phyloP scores from a whole-genome alignment of 2,329 filamentous ascomycete genomes.

The Aquanectria penicillioides region DNA sequence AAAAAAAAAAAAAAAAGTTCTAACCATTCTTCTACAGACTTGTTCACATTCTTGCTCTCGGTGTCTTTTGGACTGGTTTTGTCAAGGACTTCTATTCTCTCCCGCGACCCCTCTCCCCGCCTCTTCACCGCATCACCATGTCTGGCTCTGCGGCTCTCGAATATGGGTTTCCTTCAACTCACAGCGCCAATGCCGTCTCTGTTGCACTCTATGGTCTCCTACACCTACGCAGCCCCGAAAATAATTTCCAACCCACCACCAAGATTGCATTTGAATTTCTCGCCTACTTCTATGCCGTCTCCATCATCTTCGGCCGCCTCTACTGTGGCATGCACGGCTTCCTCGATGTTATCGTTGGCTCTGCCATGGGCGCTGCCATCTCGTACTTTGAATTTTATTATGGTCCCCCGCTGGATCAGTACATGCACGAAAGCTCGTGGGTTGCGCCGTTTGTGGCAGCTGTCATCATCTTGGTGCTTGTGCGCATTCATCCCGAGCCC shows the following conservation, averaged over 20 bases:
- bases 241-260: constrained; percentile 66
- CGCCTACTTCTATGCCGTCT: constrained; percentile 86
- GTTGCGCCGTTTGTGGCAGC: constrained; percentile 71
- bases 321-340: constrained; percentile 99
- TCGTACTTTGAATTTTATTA: constrained; percentile 69
- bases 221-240: constrained; percentile 72
- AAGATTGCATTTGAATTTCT: constrained; percentile 72
- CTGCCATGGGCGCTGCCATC: constrained; percentile 76
- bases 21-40: constrained; percentile 55
- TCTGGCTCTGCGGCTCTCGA: constrained; percentile 94
- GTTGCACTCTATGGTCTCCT: constrained; percentile 87
- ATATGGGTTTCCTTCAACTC: constrained; percentile 96
- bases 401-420: constrained; percentile 72
- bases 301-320: constrained; percentile 89
- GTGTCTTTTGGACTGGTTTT: constrained; percentile 90
- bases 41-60: constrained; percentile 79
- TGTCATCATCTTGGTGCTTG: constrained; percentile 75
- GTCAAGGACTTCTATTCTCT: constrained; percentile 94
- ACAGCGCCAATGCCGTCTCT: constrained; percentile 96
- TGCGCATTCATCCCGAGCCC: constrained; percentile 93
- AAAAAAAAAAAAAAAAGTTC: constrained; percentile 13
- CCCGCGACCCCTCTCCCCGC: constrained; percentile 89
- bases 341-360: constrained; percentile 86
- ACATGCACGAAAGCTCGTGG: constrained; percentile 73
- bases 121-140: constrained; percentile 95